A percentile compares a stretch with the other conserved stretches of the same genome.
These are phyloP conservation scores for Fusarium hostae DNA, from an alignment of 2,329 filamentous ascomycete species.

Conservation along the genomic window DNA sequence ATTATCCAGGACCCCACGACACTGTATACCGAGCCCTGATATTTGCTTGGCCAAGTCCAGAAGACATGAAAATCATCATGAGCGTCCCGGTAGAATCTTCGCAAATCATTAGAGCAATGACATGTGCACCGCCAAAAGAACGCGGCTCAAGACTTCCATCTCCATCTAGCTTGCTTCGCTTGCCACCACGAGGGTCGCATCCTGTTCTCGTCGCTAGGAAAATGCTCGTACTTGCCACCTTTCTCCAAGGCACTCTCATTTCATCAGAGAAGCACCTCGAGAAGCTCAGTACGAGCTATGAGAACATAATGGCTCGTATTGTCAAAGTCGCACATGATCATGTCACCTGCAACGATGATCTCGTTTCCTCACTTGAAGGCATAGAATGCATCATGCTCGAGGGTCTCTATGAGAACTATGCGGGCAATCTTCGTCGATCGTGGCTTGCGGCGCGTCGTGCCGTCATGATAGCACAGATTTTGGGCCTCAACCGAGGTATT, in stretches of 20 bases:
- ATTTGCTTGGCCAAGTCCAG: slow-evolving; percentile 52
- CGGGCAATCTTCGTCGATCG: slow-evolving; percentile 57
- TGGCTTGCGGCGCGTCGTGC: slow-evolving; percentile 59
- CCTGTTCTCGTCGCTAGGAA: slow-evolving; percentile 56
- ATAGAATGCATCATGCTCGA: slow-evolving; percentile 63
- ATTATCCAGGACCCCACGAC: slow-evolving; percentile 20
- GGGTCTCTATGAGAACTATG: slow-evolving; percentile 58
- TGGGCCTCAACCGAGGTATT: slow-evolving; percentile 49
- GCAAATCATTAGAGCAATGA: slow-evolving; percentile 49
- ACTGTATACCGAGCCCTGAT: slow-evolving; percentile 48
- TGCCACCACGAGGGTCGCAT: slow-evolving; percentile 43
- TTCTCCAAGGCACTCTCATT: slow-evolving; percentile 49
- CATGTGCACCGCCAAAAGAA: slow-evolving; percentile 45
- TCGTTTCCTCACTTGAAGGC: slow-evolving; percentile 58
- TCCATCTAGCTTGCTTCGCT: slow-evolving; percentile 46
- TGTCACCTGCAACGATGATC: slow-evolving; percentile 59
- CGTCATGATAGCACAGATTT: slow-evolving; percentile 56
- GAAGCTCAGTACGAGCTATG: slow-evolving; percentile 24
- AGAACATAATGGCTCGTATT: slow-evolving; percentile 39
- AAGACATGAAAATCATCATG: slow-evolving; percentile 52
- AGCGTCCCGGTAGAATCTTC: slow-evolving; percentile 46
- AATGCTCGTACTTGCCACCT: slow-evolving; percentile 52
- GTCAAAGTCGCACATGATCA: slow-evolving; percentile 47
- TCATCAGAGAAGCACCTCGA: background rate
- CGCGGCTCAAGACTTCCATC: slow-evolving; percentile 22